A percentile compares a stretch with the other conserved stretches of the same genome.
These are phyloP conservation scores for Trypanosoma congolense DNA, from an alignment of 208 protist species.

Conservation along the genomic window DNA sequence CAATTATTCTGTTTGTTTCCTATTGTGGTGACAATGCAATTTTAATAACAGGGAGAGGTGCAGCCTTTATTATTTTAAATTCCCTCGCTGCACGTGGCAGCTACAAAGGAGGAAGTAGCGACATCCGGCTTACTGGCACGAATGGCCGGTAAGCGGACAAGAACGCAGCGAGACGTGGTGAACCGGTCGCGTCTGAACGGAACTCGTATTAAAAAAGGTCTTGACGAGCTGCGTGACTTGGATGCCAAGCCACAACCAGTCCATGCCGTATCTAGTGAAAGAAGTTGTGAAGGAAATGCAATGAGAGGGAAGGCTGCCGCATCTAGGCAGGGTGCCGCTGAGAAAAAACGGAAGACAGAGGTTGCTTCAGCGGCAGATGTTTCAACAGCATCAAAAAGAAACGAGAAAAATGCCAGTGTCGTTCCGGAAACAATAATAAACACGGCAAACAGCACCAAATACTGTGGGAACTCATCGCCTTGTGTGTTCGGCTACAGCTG, in stretches of 20 bases:
- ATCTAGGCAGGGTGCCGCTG: neutral
- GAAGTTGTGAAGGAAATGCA: neutral
- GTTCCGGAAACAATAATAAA: neutral
- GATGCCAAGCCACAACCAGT: constrained; percentile 26
- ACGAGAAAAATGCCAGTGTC: neutral
- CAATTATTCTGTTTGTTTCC: no score
- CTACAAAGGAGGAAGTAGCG: no score
- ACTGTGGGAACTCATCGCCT: constrained; percentile 5
- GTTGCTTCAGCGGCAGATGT: no score
- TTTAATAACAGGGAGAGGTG: no score
- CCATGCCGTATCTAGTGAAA: neutral
- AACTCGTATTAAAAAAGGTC: constrained; percentile 62
- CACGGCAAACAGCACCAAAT: neutral
- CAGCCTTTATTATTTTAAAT: no score
- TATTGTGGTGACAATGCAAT: no score
- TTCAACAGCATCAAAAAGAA: neutral
- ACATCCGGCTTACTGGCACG: no score
- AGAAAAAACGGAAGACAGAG: no score
- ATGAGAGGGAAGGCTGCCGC: neutral
- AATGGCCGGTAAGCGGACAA: constrained; percentile 11
- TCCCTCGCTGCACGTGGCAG: no score
- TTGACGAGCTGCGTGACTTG: constrained; percentile 62
- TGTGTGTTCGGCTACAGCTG: constrained; percentile 66
- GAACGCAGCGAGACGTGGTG: constrained; percentile 1
- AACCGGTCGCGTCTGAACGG: constrained; percentile 43